phyloP scores from a whole-genome alignment of 305 asterid species.

The Fraxinus paxiana region DNA sequence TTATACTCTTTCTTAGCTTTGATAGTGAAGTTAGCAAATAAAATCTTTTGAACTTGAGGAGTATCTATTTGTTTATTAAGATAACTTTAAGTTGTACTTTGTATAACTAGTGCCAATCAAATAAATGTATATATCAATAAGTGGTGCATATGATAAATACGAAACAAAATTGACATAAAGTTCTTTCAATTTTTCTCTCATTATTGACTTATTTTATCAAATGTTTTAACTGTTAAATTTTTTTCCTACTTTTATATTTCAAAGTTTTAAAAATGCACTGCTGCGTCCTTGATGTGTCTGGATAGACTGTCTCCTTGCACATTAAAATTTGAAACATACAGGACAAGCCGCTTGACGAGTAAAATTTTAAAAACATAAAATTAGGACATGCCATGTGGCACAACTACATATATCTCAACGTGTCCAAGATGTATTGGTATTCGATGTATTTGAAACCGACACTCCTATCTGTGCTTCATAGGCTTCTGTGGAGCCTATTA shows the following conservation, averaged over 20 bases:
- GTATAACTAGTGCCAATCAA: not conserved
- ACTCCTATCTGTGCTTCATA: not conserved
- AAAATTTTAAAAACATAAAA: not conserved
- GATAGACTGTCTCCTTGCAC: not conserved
- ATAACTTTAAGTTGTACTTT: not conserved
- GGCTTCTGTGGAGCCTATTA: not conserved
- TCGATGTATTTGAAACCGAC: not conserved
- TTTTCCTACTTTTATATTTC: not conserved
- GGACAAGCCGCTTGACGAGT: not conserved
- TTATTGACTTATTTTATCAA: not conserved
- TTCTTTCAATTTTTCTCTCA: not conserved
- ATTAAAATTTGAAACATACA: not conserved
- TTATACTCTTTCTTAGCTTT: not conserved
- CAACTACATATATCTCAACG: not conserved
- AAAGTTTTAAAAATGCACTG: not conserved
- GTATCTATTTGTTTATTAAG: not conserved
- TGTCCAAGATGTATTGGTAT: not conserved
- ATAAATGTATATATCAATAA: not conserved
- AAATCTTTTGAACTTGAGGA: not conserved
- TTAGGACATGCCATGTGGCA: not conserved
- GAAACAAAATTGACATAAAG: not conserved
- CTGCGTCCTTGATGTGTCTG: not conserved
- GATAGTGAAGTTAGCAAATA: not conserved
- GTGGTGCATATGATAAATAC: not conserved
- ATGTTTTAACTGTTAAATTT: not conserved